Conservation (phyloP, 2,329 filamentous ascomycete genomes). For the Capronia coronata region DNA sequence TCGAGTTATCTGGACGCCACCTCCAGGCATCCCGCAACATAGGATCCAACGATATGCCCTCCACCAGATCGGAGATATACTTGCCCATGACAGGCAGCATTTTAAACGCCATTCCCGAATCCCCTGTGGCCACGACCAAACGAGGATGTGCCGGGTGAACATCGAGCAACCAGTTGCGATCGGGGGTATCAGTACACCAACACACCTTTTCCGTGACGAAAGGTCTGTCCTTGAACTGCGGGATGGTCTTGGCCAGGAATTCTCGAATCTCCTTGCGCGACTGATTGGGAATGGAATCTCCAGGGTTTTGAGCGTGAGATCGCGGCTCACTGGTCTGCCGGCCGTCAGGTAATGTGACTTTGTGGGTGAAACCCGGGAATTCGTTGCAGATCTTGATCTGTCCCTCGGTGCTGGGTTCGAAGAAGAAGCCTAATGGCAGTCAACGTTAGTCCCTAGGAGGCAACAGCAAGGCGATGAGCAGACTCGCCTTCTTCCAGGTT, state of each 20-base stretch:
- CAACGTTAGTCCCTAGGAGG: neutral
- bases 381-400: conserved; percentile 10
- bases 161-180: conserved; percentile 8
- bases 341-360: conserved; percentile 3
- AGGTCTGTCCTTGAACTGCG: conserved; percentile 4
- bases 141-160: conserved; percentile 6
- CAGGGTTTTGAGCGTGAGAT: conserved; percentile 5
- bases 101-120: conserved; percentile 7
- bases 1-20: conserved; percentile 5
- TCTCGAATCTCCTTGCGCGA: conserved; percentile 6
- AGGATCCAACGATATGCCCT: conserved; percentile 7
- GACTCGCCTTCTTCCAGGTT: conserved; percentile 8
- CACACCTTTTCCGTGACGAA: conserved; percentile 8
- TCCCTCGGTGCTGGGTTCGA: conserved; percentile 6
- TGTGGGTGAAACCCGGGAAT: conserved; percentile 11
- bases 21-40: conserved; percentile 7
- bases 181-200: conserved; percentile 5
- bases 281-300: conserved; percentile 6
- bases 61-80: conserved; percentile 8
- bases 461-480: neutral
- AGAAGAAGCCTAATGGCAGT: conserved; percentile 1
- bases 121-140: conserved; percentile 7
- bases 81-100: conserved; percentile 10
- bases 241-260: conserved; percentile 4
- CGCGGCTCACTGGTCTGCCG: conserved; percentile 4